phyloP scores from a whole-genome alignment of 148 eudicot species.

The Hydrangea macrophylla region DNA sequence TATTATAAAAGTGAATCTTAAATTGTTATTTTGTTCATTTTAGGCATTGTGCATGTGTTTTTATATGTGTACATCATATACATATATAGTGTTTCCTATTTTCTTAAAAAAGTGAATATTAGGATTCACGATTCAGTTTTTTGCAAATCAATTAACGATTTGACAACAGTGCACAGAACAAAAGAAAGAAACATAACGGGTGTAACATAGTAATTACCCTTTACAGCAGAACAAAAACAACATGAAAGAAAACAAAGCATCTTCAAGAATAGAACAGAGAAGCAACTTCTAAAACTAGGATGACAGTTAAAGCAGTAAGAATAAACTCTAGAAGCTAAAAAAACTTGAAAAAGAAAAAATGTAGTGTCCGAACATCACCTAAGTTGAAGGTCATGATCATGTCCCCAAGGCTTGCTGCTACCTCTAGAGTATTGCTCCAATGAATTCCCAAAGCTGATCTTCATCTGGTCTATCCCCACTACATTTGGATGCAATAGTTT shows the following conservation, averaged over 20 bases:
- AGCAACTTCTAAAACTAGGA: constrained; percentile 1
- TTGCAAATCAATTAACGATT: neutral
- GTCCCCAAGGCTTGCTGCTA: constrained; percentile 74
- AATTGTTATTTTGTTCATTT: too few relatives aligned
- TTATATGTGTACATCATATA: too few relatives aligned
- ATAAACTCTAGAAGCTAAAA: neutral
- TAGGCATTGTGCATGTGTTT: too few relatives aligned
- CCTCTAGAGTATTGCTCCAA: constrained; percentile 41
- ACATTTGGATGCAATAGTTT: constrained; percentile 77
- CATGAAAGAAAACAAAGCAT: neutral
- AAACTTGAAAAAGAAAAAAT: neutral
- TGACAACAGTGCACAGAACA: neutral
- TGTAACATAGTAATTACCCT: neutral
- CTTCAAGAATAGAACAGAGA: neutral
- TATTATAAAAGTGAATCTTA: too few relatives aligned
- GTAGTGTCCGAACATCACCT: constrained; percentile 43
- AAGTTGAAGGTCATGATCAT: constrained; percentile 76
- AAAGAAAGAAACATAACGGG: neutral
- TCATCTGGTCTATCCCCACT: constrained; percentile 76
- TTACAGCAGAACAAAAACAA: neutral
- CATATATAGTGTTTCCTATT: too few relatives aligned
- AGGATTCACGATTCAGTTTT: too few relatives aligned
- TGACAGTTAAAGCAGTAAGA: neutral
- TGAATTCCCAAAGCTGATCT: constrained; percentile 36
- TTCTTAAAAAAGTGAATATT: too few relatives aligned